Base-by-base conservation (phyloP, 805 yeast genomes). In the Cyberlindnera mycetangii region DNA sequence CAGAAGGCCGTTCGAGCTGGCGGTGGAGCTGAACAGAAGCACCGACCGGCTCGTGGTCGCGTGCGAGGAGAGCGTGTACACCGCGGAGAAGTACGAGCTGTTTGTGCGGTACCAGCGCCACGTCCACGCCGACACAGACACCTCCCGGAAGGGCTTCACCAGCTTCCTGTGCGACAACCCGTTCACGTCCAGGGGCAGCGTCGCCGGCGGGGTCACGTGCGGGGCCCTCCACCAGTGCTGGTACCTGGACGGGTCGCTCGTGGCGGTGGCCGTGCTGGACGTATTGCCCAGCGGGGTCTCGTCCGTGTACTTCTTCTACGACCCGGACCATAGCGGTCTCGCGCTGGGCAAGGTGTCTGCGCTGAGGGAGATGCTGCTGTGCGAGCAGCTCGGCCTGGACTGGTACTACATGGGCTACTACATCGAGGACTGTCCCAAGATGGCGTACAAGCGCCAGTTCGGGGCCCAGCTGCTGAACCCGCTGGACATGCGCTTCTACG, bases 261-360 rank as follows among this genome's bases (percentile, higher is more conserved):
- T 86, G 32, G 96, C 92, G 1, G 65, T 89, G 28, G 86, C 86
- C 0, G 87, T 89, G 1, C 58, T 85, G 24, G 97, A 89, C 62
- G 66, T 89, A 17, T 62, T 90, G 27, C 95, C 96, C 0, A 62
- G 77, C 20, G 84, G 87, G 0, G 61, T 90, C 0, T 88, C 96
- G 0, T 81, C 95, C 0, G 90, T 90, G 1, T 89, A 90, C 60
- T 85, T 90, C 59, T 79, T 89, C 11, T 88, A 93, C 86, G 90
- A 89, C 58, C 93, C 95, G 0, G 90, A 81, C 42, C 83, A 72
- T 58, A 80, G 82, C 5, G 71, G 77, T 41, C 66, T 81, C 52
- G 83, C 87, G 0, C 61, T 89, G 24, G 97, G 97, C 0, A 87
- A 87, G 20, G 60, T 89, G 2, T 81, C 89, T 48, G 92, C 87